Evolutionary conservation across 2,329 filamentous ascomycete genomes (phyloP).

Genomic region (Akanthomyces muscarius): DNA sequence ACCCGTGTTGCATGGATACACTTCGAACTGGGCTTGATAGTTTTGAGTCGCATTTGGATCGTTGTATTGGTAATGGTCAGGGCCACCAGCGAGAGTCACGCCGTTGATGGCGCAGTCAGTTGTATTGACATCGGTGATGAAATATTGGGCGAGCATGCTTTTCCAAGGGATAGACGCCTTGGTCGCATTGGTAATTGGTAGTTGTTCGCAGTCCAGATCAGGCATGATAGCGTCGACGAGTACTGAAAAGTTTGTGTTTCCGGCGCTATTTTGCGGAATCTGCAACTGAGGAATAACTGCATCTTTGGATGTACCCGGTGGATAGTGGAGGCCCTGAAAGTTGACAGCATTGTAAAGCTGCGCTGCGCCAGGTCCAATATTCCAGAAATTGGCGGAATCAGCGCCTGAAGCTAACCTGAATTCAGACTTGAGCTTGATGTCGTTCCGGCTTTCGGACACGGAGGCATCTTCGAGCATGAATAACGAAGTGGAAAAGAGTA

Average conservation of each 20-base stretch:
- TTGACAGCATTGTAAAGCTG: slow-evolving; percentile 20
- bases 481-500: slow-evolving; percentile 29
- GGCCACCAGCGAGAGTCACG: slow-evolving; percentile 24
- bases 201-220: slow-evolving; percentile 24
- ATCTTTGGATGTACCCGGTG: slow-evolving; percentile 16
- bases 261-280: neutral
- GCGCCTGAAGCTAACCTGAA: slow-evolving; percentile 15
- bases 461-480: slow-evolving; percentile 27
- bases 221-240: slow-evolving; percentile 23
- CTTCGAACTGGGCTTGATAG: slow-evolving; percentile 24
- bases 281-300: slow-evolving; percentile 16
- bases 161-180: slow-evolving; percentile 21
- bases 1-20: slow-evolving; percentile 27
- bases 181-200: slow-evolving; percentile 24
- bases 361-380: slow-evolving; percentile 14
- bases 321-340: slow-evolving; percentile 18
- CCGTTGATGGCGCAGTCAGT: slow-evolving; percentile 25
- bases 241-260: slow-evolving; percentile 15
- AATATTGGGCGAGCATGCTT: slow-evolving; percentile 23
- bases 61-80: slow-evolving; percentile 25
- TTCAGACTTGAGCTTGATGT: slow-evolving; percentile 20
- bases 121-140: slow-evolving; percentile 24
- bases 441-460: slow-evolving; percentile 20
- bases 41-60: slow-evolving; percentile 26
- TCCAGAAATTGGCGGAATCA: slow-evolving; percentile 1